These are phyloP conservation scores for Oryza nivara DNA, from an alignment of 176 grass and related monocot genomes.

Conservation along the genomic window DNA sequence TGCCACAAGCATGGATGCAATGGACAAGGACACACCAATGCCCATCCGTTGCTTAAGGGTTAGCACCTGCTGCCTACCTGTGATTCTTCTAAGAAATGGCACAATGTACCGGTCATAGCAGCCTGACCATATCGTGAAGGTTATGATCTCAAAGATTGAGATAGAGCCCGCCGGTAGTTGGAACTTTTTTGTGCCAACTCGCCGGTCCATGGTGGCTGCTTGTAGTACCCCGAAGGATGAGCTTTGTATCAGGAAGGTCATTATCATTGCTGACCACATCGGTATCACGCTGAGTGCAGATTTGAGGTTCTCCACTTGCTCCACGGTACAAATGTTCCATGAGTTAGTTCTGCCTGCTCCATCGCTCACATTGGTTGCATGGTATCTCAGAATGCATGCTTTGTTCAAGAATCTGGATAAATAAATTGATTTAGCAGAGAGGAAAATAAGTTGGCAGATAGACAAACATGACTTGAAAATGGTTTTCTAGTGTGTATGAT, in stretches of 20 bases:
- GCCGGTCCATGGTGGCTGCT: conserved; percentile 44
- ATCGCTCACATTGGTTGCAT: background rate
- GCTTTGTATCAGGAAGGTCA: conserved; percentile 37
- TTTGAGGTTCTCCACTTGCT: conserved; percentile 54
- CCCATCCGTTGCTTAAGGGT: conserved; percentile 53
- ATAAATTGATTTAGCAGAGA: background rate
- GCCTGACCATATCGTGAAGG: conserved; percentile 42
- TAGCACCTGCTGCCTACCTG: conserved; percentile 35
- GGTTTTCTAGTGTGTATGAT: too few species aligned
- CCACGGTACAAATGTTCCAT: conserved; percentile 35
- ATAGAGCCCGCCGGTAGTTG: conserved; percentile 45
- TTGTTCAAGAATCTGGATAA: conserved; percentile 50
- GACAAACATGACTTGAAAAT: too few species aligned
- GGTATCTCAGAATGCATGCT: conserved; percentile 39
- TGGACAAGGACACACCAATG: conserved; percentile 25
- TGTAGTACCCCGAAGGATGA: conserved; percentile 50
- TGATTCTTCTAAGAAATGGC: conserved; percentile 13
- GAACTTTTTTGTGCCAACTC: conserved; percentile 18
- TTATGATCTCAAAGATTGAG: conserved; percentile 35
- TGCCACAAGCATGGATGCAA: background rate
- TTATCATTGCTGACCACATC: conserved; percentile 50
- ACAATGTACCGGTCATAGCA: conserved; percentile 44
- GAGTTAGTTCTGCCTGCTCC: background rate
- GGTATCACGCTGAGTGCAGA: conserved; percentile 46
- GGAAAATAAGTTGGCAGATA: background rate